A percentile compares a stretch with the other conserved stretches of the same genome.
phyloP scores from a whole-genome alignment of 2,329 filamentous ascomycete species.

The Stylonectria norvegica region DNA sequence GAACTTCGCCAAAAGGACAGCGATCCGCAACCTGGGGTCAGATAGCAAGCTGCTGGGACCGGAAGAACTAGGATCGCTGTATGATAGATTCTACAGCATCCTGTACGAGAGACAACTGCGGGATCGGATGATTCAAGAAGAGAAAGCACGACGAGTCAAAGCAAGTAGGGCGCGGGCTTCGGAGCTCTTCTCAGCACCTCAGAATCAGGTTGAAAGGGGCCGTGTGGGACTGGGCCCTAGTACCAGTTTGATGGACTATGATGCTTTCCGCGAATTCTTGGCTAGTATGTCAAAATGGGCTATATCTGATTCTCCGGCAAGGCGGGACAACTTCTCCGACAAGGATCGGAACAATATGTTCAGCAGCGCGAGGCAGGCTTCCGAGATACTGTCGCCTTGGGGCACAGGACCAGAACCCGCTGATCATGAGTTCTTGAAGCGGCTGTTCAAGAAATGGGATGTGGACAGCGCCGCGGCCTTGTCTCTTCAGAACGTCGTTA shows the following conservation, averaged over 20 bases:
- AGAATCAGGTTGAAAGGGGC: conserved; percentile 69
- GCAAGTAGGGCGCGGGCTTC: conserved; percentile 46
- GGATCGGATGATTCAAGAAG: conserved; percentile 71
- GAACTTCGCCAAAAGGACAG: conserved; percentile 94
- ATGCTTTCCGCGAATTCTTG: conserved; percentile 91
- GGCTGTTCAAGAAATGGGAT: conserved; percentile 88
- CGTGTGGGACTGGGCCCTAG: conserved; percentile 85
- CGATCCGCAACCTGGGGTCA: conserved; percentile 89
- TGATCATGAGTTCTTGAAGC: conserved; percentile 90
- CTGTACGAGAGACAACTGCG: conserved; percentile 90
- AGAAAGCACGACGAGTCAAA: conserved; percentile 64
- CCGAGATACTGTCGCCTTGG: conserved; percentile 49
- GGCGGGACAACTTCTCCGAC: conserved; percentile 46
- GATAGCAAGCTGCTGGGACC: conserved; percentile 88
- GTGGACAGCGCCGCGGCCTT: conserved; percentile 71
- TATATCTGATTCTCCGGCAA: conserved; percentile 72
- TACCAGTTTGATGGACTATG: conserved; percentile 93
- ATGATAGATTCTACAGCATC: conserved; percentile 90
- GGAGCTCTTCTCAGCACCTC: conserved; percentile 35
- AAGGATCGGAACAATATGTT: conserved; percentile 59
- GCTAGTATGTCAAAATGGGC: conserved; percentile 91
- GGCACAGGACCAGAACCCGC: conserved; percentile 64
- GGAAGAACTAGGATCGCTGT: conserved; percentile 84
- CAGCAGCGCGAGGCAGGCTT: conserved; percentile 50
- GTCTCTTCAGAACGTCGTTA: conserved; percentile 87